Base-by-base conservation (phyloP, 768 basidiomycete genomes). In the Agaricus subrufescens region DNA sequence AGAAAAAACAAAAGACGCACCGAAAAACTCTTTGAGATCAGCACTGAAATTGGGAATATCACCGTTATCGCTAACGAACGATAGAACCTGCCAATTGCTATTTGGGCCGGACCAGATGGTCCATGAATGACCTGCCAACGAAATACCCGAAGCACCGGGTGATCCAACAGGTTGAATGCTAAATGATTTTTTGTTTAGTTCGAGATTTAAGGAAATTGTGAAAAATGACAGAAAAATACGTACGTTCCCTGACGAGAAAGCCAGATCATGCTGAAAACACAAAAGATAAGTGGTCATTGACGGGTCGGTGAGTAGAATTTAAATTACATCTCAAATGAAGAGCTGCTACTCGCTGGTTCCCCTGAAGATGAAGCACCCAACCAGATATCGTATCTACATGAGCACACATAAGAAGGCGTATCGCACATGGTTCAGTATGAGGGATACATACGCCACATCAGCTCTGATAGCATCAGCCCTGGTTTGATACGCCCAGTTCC, bases 151-250 rank as follows among this genome's bases (percentile, higher is more conserved):
- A 0, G 65, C 65, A 50, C 76, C 72, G 53, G 75, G 77, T 34
- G 75, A 77, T 37, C 83, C 82, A 30, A 83, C 75, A 42, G 82
- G 83, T 57, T 79, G 75, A 47, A 82, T 78, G n/a, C 82, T 82
- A 56, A 15, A 39, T 27, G 9, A 19, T 14, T 4, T 14, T 38
- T 50, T 3, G 15, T 37, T 25, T 27, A 30, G 25, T 10, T 26
- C 39, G 9, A 15, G 2, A 27, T 27, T 51, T 19, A 3, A 46
- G 15, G 10, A 2, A 4, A 29, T 31, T 25, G n/a, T 12, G 5
- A 14, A 5, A 2, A 5, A 30, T 42, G 30, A 31, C 15, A 8
- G 8, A 30, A 14, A 1, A 10, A 7, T 53, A 10, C 73, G 57
- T 63, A 82, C 81, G 77, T 77, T 63, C 81, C 82, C 11, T 72